Evolutionary conservation across 768 basidiomycete species (phyloP).

Genomic region (Phylloporus rhodoxanthus): DNA sequence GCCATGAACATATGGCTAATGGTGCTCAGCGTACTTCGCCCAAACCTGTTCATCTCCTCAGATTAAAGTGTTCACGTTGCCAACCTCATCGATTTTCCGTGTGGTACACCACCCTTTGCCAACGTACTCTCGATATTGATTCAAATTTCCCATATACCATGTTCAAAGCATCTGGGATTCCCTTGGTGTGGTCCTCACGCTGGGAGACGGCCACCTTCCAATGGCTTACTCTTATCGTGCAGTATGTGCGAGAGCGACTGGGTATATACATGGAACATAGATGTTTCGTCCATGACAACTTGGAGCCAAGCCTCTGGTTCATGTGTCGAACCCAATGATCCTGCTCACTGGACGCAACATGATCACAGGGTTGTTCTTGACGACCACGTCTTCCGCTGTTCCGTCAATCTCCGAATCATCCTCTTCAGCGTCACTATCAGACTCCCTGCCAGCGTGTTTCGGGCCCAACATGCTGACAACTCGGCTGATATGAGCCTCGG

Average conservation of each 20-base stretch:
- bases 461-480: slow-evolving; percentile 62
- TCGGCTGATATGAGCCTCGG: slow-evolving; percentile 37
- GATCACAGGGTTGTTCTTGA: slow-evolving; percentile 48
- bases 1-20: no score
- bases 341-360: slow-evolving; percentile 52
- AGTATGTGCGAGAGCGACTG: not conserved
- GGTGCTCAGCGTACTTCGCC: no score
- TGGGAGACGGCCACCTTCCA: no score
- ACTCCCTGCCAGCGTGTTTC: slow-evolving; percentile 43
- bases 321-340: slow-evolving; percentile 50
- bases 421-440: slow-evolving; percentile 58
- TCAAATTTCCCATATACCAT: no score
- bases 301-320: slow-evolving; percentile 4
- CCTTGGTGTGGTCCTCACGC: no score
- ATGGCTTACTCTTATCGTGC: no score
- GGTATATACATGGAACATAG: slow-evolving; percentile 17
- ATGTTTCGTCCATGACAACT: not conserved
- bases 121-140: no score
- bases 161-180: no score
- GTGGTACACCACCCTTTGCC: no score
- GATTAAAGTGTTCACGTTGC: no score
- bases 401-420: slow-evolving; percentile 47
- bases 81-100: no score
- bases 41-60: no score
- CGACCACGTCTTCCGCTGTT: slow-evolving; percentile 33